Conservation (phyloP, 1,139 yeast genomes). For the Geotrichum phurueaensis region DNA sequence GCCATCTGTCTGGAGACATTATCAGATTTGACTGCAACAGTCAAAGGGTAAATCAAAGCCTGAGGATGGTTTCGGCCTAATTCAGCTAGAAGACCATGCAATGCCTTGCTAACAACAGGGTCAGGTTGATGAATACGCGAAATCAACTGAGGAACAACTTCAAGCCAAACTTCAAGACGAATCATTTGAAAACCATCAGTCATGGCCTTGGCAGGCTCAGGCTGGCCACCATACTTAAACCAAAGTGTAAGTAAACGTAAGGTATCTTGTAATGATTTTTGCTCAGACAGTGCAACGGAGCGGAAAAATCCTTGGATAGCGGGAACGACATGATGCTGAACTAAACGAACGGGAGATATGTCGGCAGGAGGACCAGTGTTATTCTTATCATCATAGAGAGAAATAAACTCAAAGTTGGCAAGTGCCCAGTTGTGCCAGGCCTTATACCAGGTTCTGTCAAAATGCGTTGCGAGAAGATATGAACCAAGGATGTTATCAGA, state of each 20-base stretch:
- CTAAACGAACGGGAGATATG: conserved; percentile 45
- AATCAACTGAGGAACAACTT: conserved; percentile 90
- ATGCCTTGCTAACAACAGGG: conserved; percentile 70
- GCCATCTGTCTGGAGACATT: conserved; percentile 85
- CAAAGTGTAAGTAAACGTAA: conserved; percentile 82
- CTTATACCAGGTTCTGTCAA: conserved; percentile 89
- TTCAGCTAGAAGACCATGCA: conserved; percentile 76
- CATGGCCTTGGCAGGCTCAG: conserved; percentile 88
- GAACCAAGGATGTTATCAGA: conserved; percentile 82
- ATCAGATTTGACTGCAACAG: conserved; percentile 94
- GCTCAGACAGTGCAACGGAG: conserved; percentile 79
- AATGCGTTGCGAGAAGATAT: conserved; percentile 87
- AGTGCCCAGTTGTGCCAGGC: conserved; percentile 99
- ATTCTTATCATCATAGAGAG: conserved; percentile 39
- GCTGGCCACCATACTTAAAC: conserved; percentile 92
- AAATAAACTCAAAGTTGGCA: conserved; percentile 92
- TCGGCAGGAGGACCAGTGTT: conserved; percentile 25
- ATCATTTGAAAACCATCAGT: conserved; percentile 87
- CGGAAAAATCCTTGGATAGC: conserved; percentile 94
- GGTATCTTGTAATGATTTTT: conserved; percentile 89
- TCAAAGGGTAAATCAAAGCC: conserved; percentile 88
- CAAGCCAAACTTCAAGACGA: conserved; percentile 88
- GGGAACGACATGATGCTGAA: conserved; percentile 85
- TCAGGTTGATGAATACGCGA: conserved; percentile 96
- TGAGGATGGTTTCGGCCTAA: conserved; percentile 96